Percentiles rank a stretch among this genome's conserved stretches.
These are phyloP conservation scores for Triangularia verruculosa DNA, from an alignment of 2,329 filamentous ascomycete species.

Conservation along the genomic window DNA sequence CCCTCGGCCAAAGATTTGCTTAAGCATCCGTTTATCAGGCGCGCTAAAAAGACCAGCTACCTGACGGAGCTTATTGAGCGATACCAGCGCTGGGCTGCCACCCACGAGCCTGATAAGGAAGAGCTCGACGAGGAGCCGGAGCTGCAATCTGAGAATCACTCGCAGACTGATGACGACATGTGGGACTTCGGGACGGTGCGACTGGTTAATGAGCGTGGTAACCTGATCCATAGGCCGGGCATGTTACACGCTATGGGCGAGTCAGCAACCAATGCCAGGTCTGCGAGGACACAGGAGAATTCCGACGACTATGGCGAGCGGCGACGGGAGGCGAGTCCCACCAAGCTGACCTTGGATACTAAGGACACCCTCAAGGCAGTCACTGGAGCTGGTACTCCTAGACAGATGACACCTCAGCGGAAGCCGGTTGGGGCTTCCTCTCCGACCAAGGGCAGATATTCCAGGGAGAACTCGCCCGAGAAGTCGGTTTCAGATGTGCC, in stretches of 20 bases:
- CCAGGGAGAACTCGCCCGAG: conserved; percentile 58
- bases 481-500: conserved; percentile 43
- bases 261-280: conserved; percentile 73
- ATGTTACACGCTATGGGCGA: conserved; percentile 73
- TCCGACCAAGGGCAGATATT: conserved; percentile 51
- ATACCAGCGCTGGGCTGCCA: conserved; percentile 80
- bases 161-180: conserved; percentile 69
- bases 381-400: conserved; percentile 43
- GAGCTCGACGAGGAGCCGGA: conserved; percentile 52
- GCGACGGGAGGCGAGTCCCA: conserved; percentile 49
- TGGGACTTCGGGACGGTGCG: conserved; percentile 98
- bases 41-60: conserved; percentile 94
- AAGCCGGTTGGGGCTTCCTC: conserved; percentile 51
- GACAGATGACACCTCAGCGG: conserved; percentile 59
- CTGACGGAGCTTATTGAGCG: conserved; percentile 93
- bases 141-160: conserved; percentile 38
- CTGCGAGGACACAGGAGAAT: conserved; percentile 50
- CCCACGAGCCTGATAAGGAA: conserved; percentile 69
- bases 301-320: conserved; percentile 52
- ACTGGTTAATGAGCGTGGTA: conserved; percentile 66
- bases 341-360: conserved; percentile 46
- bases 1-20: conserved; percentile 84
- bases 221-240: conserved; percentile 53
- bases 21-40: conserved; percentile 84
- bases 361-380: conserved; percentile 54